Evolutionary conservation across 2,329 filamentous ascomycete species (phyloP).

Genomic region (Grosmannia clavigera): DNA sequence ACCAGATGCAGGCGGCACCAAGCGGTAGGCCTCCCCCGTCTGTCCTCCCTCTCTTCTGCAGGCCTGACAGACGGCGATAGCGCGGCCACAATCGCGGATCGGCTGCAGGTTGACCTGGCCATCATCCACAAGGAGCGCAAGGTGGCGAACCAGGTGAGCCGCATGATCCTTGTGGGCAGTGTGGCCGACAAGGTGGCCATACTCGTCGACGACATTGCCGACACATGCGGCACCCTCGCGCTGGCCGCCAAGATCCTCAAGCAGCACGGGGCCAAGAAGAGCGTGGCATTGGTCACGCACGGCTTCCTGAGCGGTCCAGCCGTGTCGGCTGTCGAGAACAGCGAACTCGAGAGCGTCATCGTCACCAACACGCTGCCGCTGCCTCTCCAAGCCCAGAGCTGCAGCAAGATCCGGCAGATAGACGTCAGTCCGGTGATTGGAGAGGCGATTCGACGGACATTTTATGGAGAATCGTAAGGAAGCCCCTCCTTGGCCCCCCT

Average conservation of each 20-base stretch:
- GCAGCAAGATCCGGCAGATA: background rate
- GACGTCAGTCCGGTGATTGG: background rate
- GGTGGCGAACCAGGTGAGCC: constrained; percentile 64
- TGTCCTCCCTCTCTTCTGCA: background rate
- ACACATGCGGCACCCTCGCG: constrained; percentile 57
- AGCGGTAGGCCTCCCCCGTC: constrained; percentile 39
- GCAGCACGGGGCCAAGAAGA: constrained; percentile 71
- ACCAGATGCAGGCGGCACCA: constrained; percentile 85
- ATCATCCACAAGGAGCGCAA: constrained; percentile 94
- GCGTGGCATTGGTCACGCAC: constrained; percentile 90
- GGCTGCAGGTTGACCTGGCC: constrained; percentile 77
- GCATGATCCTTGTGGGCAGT: constrained; percentile 80
- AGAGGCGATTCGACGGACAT: background rate
- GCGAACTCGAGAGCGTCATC: constrained; percentile 62
- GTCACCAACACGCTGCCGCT: constrained; percentile 82
- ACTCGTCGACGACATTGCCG: constrained; percentile 94
- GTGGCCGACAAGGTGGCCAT: constrained; percentile 84
- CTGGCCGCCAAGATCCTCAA: constrained; percentile 85
- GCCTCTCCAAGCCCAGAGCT: background rate
- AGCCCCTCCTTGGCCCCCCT: background rate
- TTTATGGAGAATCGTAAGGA: background rate
- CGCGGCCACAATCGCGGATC: constrained; percentile 59
- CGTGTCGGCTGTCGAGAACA: constrained; percentile 70
- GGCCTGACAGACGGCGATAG: background rate
- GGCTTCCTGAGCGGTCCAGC: constrained; percentile 83